Evolutionary conservation across 768 basidiomycete species (phyloP).

Genomic region (Hygrophorus pudorinus): DNA sequence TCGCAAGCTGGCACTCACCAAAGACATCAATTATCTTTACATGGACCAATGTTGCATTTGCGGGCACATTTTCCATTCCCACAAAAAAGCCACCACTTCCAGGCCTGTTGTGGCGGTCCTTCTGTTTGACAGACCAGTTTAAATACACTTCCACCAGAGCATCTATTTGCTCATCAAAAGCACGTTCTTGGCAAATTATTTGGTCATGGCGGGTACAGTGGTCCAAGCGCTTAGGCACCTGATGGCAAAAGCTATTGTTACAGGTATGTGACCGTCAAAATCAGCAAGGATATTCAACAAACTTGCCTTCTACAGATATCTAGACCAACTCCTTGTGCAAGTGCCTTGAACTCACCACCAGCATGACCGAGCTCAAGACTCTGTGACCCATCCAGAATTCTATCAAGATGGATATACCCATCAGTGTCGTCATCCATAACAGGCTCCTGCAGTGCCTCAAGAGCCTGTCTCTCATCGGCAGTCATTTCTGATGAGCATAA

Average conservation of each 20-base stretch:
- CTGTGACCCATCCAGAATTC: too few species aligned
- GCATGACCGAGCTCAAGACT: slow-evolving; percentile 15
- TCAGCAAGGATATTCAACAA: not conserved
- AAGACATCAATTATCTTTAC: not conserved
- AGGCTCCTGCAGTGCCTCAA: too few species aligned
- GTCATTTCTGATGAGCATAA: too few species aligned
- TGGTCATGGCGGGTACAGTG: slow-evolving; percentile 2
- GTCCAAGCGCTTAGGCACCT: not conserved
- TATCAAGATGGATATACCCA: too few species aligned
- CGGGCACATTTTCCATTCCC: slow-evolving; percentile 3
- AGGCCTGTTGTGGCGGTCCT: too few species aligned
- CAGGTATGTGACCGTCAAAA: not conserved
- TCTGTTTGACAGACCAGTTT: slow-evolving; percentile 7
- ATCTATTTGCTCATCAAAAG: slow-evolving; percentile 4
- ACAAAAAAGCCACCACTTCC: not conserved
- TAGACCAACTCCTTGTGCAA: too few species aligned
- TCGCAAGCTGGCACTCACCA: not conserved
- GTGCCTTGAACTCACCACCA: slow-evolving; percentile 9
- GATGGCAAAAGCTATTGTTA: not conserved
- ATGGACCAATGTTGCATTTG: not conserved
- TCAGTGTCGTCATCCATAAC: too few species aligned
- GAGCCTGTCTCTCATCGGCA: too few species aligned
- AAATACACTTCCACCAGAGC: slow-evolving; percentile 8
- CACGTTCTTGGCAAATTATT: not conserved
- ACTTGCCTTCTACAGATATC: too few species aligned